A percentile compares a stretch with the other conserved stretches of the same genome.
phyloP scores from a whole-genome alignment of 2,329 filamentous ascomycete species.

The Cordyceps pruinosa region DNA sequence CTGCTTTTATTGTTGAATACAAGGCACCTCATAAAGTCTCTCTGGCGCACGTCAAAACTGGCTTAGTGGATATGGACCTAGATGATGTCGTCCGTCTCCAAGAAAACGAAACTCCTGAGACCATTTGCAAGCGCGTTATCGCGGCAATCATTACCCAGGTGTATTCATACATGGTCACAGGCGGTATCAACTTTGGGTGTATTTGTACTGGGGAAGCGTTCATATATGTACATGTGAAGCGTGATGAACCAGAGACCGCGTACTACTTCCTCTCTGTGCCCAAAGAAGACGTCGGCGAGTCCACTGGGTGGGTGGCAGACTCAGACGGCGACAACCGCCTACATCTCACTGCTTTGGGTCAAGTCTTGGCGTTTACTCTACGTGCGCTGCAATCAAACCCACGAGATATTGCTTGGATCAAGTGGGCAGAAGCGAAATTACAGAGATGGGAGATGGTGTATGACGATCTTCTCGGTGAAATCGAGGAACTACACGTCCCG shows the following conservation, averaged over 20 bases:
- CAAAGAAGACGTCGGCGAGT: not conserved
- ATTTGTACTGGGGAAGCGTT: conserved; percentile 1
- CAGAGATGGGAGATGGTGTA: conserved; percentile 5
- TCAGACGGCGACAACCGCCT: not conserved
- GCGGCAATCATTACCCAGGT: not conserved
- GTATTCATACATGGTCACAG: conserved; percentile 1
- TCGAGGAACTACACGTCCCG: not conserved
- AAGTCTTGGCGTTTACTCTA: conserved; percentile 2
- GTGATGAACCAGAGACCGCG: not conserved
- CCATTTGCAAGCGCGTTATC: not conserved
- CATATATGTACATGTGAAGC: not conserved
- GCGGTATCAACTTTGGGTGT: not conserved
- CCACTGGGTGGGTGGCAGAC: not conserved
- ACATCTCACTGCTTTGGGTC: conserved; percentile 2
- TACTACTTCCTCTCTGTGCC: conserved; percentile 1
- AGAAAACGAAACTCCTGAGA: not conserved
- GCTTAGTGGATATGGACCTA: not conserved
- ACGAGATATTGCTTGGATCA: not conserved
- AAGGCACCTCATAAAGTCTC: not conserved
- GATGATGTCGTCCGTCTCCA: conserved; percentile 1
- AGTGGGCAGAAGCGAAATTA: not conserved
- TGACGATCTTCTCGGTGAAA: conserved; percentile 4
- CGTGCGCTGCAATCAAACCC: conserved; percentile 2
- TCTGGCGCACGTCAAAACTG: not conserved
- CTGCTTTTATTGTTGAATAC: not conserved